A percentile compares a stretch with the other conserved stretches of the same genome.
Evolutionary conservation across 129 eudicot species (phyloP).

Genomic region (Smallanthus sonchifolius): DNA sequence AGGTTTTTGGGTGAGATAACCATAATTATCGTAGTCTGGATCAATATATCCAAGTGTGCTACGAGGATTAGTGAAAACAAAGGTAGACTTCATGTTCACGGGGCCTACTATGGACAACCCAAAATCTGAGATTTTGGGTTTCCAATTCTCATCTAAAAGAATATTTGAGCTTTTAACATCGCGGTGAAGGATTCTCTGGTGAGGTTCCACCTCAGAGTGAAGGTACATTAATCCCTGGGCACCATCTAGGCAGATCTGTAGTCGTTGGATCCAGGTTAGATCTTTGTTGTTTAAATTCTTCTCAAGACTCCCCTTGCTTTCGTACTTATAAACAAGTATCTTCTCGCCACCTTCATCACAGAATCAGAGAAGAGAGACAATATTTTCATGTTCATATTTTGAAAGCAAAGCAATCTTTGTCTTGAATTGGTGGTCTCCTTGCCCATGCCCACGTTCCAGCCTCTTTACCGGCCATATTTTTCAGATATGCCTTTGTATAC

Average conservation of each 20-base stretch:
- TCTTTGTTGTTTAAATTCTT: neutral
- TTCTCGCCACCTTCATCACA: constrained; percentile 8
- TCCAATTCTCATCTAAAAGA: neutral
- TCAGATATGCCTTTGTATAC: neutral
- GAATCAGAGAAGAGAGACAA: neutral
- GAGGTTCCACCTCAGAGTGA: neutral
- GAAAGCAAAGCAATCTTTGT: neutral
- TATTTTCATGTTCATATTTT: neutral
- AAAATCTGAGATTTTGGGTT: constrained; percentile 18
- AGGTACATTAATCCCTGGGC: constrained; percentile 18
- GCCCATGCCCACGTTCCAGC: neutral
- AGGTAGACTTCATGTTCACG: neutral
- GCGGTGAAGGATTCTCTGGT: constrained; percentile 1
- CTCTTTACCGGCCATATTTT: neutral
- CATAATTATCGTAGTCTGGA: neutral
- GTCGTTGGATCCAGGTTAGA: constrained; percentile 31
- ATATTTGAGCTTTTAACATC: constrained; percentile 8
- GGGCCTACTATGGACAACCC: neutral
- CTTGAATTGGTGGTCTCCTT: neutral
- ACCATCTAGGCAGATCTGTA: constrained; percentile 17
- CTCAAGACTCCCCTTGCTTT: constrained; percentile 22
- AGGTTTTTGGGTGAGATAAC: neutral
- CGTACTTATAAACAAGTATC: constrained; percentile 34
- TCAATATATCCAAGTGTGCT: constrained; percentile 13
- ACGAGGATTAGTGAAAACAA: constrained; percentile 3